Evolutionary conservation across 2,329 filamentous ascomycete species (phyloP).

Genomic region (Neofusicoccum umdonicola): DNA sequence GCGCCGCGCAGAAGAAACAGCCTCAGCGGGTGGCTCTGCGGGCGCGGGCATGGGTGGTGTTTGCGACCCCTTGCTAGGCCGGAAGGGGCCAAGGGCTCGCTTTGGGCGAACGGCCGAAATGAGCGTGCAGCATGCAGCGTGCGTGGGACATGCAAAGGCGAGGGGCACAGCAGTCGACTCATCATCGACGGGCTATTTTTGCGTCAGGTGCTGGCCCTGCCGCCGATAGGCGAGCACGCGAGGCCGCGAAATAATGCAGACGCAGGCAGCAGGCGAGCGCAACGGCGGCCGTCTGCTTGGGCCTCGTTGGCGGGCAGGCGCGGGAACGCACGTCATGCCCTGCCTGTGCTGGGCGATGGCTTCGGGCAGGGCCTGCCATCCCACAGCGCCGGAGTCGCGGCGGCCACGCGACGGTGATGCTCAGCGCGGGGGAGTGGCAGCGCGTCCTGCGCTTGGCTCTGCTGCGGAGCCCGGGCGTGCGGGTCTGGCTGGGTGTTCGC

Average conservation of each 20-base stretch:
- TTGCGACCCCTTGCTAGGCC: conserved; percentile 15
- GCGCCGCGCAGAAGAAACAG: conserved; percentile 14
- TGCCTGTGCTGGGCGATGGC: conserved; percentile 9
- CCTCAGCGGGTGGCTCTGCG: conserved; percentile 10
- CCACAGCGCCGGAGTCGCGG: conserved; percentile 13
- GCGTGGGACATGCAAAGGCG: conserved; percentile 8
- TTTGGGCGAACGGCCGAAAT: conserved; percentile 15
- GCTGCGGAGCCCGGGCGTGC: not conserved
- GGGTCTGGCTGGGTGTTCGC: conserved; percentile 6
- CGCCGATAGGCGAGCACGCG: conserved; percentile 1
- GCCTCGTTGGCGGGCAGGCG: not conserved
- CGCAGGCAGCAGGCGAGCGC: not conserved
- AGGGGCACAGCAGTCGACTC: conserved; percentile 6
- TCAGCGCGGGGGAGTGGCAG: no score
- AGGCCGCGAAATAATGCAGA: not conserved
- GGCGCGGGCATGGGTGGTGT: conserved; percentile 7
- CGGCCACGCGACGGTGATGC: not conserved
- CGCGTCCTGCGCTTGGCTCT: no score
- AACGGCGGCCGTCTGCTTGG: not conserved
- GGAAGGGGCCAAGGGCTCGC: conserved; percentile 6
- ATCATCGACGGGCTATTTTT: conserved; percentile 12
- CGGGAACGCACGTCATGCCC: conserved; percentile 12
- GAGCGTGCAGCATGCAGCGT: conserved; percentile 15
- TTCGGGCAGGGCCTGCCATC: conserved; percentile 9
- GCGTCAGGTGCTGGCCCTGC: not conserved